phyloP scores from a whole-genome alignment of 306 rosid species.

The Cucumis hystrix region DNA sequence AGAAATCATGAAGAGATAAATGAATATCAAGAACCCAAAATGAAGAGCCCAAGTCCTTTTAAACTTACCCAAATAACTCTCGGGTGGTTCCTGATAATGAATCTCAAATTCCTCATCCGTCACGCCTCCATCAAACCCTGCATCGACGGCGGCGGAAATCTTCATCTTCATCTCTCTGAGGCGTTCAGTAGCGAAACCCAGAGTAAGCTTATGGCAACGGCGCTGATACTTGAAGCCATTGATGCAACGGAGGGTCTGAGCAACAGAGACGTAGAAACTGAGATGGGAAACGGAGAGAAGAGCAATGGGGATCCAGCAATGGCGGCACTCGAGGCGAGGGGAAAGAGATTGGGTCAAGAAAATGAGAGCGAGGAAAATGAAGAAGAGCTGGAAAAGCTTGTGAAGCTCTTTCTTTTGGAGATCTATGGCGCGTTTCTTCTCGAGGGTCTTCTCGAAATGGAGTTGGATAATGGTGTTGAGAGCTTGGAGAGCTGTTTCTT shows the following conservation, averaged over 20 bases:
- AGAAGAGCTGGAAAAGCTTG: slow-evolving; percentile 59
- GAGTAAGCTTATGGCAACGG: slow-evolving; percentile 89
- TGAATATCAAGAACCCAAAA: slow-evolving; percentile 67
- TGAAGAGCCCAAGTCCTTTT: slow-evolving; percentile 95
- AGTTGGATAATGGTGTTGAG: slow-evolving; percentile 80
- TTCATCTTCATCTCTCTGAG: slow-evolving; percentile 58
- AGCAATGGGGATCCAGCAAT: slow-evolving; percentile 78
- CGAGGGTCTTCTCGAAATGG: slow-evolving; percentile 88
- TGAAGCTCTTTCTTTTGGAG: slow-evolving; percentile 82
- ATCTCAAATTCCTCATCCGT: slow-evolving; percentile 65
- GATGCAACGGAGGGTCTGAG: slow-evolving; percentile 76
- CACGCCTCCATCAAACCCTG: not conserved
- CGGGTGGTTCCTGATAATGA: slow-evolving; percentile 86
- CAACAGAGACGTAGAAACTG: slow-evolving; percentile 78
- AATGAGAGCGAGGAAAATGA: slow-evolving; percentile 50
- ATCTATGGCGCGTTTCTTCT: slow-evolving; percentile 75
- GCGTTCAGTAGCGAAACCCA: slow-evolving; percentile 65
- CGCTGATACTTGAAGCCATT: slow-evolving; percentile 92
- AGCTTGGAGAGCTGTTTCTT: slow-evolving; percentile 66
- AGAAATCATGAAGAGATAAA: slow-evolving; percentile 61
- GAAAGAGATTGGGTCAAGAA: slow-evolving; percentile 37
- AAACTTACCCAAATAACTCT: slow-evolving; percentile 73
- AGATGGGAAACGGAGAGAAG: slow-evolving; percentile 78
- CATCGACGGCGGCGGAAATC: slow-evolving; percentile 15
- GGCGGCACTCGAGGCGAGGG: slow-evolving; percentile 71